These are phyloP conservation scores for Periconia sp. DNA, from an alignment of 2,329 filamentous ascomycete species.

Conservation along the genomic window DNA sequence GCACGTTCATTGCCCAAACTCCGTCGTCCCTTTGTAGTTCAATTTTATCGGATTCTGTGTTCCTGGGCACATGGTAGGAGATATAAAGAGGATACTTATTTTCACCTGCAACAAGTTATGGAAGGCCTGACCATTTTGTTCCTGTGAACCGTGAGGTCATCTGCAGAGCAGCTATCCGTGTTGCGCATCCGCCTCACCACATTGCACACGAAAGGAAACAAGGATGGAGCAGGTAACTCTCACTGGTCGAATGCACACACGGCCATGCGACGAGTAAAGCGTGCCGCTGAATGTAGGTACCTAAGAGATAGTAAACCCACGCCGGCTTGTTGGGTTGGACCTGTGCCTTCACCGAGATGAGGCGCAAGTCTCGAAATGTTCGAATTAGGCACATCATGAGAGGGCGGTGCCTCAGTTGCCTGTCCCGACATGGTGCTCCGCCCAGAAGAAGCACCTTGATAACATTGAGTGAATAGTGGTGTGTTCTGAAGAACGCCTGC, in stretches of 20 bases:
- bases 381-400: slow-evolving; percentile 21
- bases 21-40: slow-evolving; percentile 3
- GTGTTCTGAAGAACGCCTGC: slow-evolving; percentile 9
- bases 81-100: not conserved
- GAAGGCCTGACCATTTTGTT: not conserved
- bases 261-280: slow-evolving; percentile 11
- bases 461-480: slow-evolving; percentile 6
- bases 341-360: slow-evolving; percentile 19
- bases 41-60: not conserved
- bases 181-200: not conserved
- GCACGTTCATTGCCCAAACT: slow-evolving; percentile 13
- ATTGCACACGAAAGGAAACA: slow-evolving; percentile 16
- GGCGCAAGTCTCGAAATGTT: slow-evolving; percentile 21
- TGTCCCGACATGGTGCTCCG: slow-evolving; percentile 12
- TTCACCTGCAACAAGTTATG: not conserved
- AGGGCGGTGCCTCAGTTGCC: slow-evolving; percentile 30
- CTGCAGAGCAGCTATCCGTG: not conserved
- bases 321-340: not conserved
- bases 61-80: not conserved
- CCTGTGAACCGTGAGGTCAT: not conserved
- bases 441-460: slow-evolving; percentile 3
- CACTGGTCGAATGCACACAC: slow-evolving; percentile 13
- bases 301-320: not conserved
- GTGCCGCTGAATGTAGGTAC: not conserved
- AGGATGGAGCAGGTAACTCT: slow-evolving; percentile 15